Evolutionary conservation across 768 basidiomycete species (phyloP).

Genomic region (Naematelia encephala): DNA sequence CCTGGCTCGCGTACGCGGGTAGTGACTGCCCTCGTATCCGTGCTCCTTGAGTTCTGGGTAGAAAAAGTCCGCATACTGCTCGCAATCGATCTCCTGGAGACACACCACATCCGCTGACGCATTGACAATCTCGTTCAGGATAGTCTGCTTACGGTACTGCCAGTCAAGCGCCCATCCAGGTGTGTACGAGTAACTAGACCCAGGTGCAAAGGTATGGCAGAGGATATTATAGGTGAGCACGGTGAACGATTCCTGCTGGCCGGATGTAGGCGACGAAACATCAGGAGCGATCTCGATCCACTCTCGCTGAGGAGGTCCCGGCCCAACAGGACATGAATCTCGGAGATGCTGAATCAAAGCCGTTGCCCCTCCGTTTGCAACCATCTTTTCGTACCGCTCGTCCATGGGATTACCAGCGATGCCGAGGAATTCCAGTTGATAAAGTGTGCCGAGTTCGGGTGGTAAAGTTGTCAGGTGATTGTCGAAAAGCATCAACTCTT

Average conservation of each 20-base stretch:
- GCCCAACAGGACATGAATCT: conserved; percentile 80
- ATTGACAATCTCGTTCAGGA: conserved; percentile 75
- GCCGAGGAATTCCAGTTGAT: conserved; percentile 87
- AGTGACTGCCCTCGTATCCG: conserved; percentile 87
- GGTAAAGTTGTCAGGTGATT: conserved; percentile 86
- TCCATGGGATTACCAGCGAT: conserved; percentile 97
- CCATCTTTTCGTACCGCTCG: conserved; percentile 65
- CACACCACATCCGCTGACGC: conserved; percentile 86
- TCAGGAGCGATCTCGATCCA: conserved; percentile 60
- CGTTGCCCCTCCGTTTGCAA: conserved; percentile 92
- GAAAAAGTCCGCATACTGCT: conserved; percentile 90
- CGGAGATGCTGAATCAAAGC: conserved; percentile 86
- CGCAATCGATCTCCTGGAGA: conserved; percentile 90
- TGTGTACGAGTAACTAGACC: conserved; percentile 88
- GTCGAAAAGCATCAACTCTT: conserved; percentile 93
- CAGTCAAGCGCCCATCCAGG: conserved; percentile 95
- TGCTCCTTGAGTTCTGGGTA: conserved; percentile 64
- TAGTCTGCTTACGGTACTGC: conserved; percentile 86
- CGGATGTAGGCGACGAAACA: conserved; percentile 24
- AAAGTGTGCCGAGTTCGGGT: conserved; percentile 78
- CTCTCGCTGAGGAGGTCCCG: conserved; percentile 71
- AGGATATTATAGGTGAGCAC: conserved; percentile 91
- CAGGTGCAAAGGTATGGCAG: conserved; percentile 84
- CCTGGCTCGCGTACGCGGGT: conserved; percentile 87
- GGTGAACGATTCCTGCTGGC: conserved; percentile 65